Base-by-base conservation (phyloP, 2,329 filamentous ascomycete species). In the Metarhizium humberi region DNA sequence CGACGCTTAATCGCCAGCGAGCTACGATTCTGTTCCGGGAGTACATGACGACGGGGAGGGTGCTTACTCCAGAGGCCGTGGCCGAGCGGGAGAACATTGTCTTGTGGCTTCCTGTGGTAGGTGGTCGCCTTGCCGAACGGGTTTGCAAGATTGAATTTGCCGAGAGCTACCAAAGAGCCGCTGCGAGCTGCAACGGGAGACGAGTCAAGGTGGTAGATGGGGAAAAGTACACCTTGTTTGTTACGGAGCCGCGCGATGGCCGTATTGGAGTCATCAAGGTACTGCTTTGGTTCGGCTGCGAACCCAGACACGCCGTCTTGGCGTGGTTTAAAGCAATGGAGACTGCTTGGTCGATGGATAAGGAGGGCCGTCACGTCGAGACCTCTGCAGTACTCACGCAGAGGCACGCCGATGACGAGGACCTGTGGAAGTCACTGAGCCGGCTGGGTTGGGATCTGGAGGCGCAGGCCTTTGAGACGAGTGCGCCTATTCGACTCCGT, bases 1-100 rank as follows among this genome's bases (percentile, higher is more conserved):
- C 81, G 43, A 89, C 83, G 6, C 76, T 97, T 40, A 97, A 96
- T 71, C 80, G 90, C 25, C 92, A 97, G 69, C 82, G 94, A 40
- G 88, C 91, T 2, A 89, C 86, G 50, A 83, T 96, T 20, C 76
- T 95, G 1, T 85, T 92, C 62, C 78, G 81, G 45, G 74, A 78
- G 58, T 80, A 80, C 53, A 67, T 86, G 61, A 58, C 59, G 16
- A 75, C 68, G 53, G 74, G 75, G 29, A 69, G 65, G 11, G 71
- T 88, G 2, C 75, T 89, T 3, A 78, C 77, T 0, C 91, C 90
- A 0, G 71, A 75, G 7, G 75, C 91, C 60, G 84, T 91, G 1
- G 79, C 88, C 0, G 63, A 79, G 51, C 71, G 75, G 50, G 87
- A 90, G 67, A 81, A 77, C 18, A 81, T 90, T 25, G 70, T 96